Base-by-base conservation (phyloP, 495 filamentous ascomycete species). In the Aspergillus sclerotioniger region DNA sequence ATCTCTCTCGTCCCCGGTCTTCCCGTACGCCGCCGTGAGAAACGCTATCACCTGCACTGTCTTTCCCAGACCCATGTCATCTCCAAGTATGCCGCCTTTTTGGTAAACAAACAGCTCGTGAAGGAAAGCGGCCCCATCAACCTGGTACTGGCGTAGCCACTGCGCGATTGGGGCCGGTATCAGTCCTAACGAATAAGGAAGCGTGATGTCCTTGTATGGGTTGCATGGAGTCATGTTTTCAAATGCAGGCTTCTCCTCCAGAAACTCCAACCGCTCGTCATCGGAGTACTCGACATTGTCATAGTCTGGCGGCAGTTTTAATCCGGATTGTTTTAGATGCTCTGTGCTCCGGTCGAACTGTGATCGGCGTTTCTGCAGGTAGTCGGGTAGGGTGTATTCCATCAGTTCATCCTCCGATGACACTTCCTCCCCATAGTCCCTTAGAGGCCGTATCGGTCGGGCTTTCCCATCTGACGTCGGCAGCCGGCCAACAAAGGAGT, bases 41-140 rank as follows among this genome's bases (percentile, higher is more conserved):
- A 98, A 98, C 0, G 93, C 90, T 58, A 94, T 95, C 28, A 98
- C 91, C 71, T 98, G 94, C 13, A 98, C 90, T 0, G 94, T 98
- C 71, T 98, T 98, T 0, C 94, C 94, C 31, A 98, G 73, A 32
- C 94, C 94, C 94, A 98, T 98, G 66, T 98, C 94, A 70, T 98
- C 94, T 1, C 95, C 86, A 2, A 98, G 79, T 20, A 98, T 88
- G 5, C 90, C 92, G 4, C 95, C 94, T 56, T 87, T 90, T 59
- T 98, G 95, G 64, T 90, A 94, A 16, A 97, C 88, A 64, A 98
- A 98, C 31, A 87, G 75, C 58, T 91, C 82, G 69, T 98, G 95
- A 7, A 98, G 75, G 67, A 97, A 98, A 16, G 81, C 84, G 8
- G 85, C 90, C 21, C 94, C 94, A 33, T 90, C 80, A 3, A 98